A percentile compares a stretch with the other conserved stretches of the same genome.
phyloP scores from a whole-genome alignment of 495 filamentous ascomycete genomes.

The Glonium stellatum region DNA sequence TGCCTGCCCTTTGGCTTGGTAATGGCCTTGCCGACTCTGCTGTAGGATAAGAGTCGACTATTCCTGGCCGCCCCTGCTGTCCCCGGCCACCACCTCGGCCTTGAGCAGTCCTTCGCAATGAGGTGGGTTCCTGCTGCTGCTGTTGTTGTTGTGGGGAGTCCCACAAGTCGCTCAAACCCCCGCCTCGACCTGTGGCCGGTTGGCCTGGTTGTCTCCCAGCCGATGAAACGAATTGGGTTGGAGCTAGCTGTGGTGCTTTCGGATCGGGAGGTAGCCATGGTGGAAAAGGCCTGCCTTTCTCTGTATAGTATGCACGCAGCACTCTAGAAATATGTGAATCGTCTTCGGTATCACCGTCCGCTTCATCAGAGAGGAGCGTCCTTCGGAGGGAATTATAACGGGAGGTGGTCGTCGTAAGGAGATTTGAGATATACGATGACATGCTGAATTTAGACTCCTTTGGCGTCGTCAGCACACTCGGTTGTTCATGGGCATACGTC shows the following conservation, averaged over 20 bases:
- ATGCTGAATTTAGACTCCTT: conserved; percentile 40
- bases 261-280: conserved; percentile 85
- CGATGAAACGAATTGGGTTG: conserved; percentile 38
- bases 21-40: conserved; percentile 50
- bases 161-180: conserved; percentile 75
- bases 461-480: background rate
- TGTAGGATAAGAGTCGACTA: conserved; percentile 29
- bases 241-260: conserved; percentile 55
- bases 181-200: conserved; percentile 35
- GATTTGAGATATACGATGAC: conserved; percentile 71
- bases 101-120: conserved; percentile 44
- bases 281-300: conserved; percentile 77
- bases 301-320: conserved; percentile 87
- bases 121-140: conserved; percentile 45
- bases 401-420: conserved; percentile 71
- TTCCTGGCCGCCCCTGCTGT: conserved; percentile 26
- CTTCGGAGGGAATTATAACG: conserved; percentile 74
- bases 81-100: conserved; percentile 23
- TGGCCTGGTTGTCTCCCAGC: conserved; percentile 32
- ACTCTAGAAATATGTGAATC: conserved; percentile 92
- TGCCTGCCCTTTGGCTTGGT: conserved; percentile 64
- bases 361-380: conserved; percentile 67
- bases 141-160: conserved; percentile 47
- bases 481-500: background rate
- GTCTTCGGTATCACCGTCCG: conserved; percentile 88